Conservation (phyloP, 352 stramenopile species). For the Globisporangium canariense region DNA sequence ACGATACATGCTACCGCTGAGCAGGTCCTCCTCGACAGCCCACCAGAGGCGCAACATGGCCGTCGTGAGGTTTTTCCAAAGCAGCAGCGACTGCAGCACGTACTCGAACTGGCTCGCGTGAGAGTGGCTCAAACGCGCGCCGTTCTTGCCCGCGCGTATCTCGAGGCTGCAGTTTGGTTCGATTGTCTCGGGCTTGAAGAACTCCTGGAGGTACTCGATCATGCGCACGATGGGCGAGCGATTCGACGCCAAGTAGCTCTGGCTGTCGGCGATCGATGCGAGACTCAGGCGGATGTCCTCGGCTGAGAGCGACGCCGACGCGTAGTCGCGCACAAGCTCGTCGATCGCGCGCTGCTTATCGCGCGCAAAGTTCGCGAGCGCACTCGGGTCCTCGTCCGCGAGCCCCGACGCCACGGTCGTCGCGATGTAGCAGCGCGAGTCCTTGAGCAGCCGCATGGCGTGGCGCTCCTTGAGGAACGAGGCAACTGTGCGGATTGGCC, state of each 20-base stretch:
- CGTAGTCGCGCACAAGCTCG: constrained; percentile 41
- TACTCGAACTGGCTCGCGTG: constrained; percentile 64
- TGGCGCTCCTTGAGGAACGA: constrained; percentile 68
- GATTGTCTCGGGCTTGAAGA: constrained; percentile 45
- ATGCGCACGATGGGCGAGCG: constrained; percentile 57
- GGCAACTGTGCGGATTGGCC: constrained; percentile 67
- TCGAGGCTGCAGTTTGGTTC: constrained; percentile 47
- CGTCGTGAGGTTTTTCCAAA: constrained; percentile 65
- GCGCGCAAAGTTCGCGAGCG: constrained; percentile 6
- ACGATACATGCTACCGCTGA: constrained; percentile 50
- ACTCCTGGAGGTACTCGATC: constrained; percentile 57
- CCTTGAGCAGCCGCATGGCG: constrained; percentile 64
- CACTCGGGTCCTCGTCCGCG: constrained; percentile 13
- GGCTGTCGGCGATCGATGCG: constrained; percentile 49
- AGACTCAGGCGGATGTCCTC: constrained; percentile 55
- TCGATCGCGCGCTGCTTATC: constrained; percentile 25
- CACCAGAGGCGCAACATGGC: constrained; percentile 65
- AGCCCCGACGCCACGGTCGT: constrained; percentile 36
- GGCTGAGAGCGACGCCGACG: constrained; percentile 35
- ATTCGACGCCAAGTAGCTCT: constrained; percentile 62
- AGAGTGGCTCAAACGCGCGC: constrained; percentile 53
- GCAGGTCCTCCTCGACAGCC: constrained; percentile 56
- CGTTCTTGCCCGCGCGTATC: constrained; percentile 57
- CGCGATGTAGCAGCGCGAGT: constrained; percentile 62
- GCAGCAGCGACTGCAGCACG: constrained; percentile 55